Base-by-base conservation (phyloP, 1,284 basidiomycete genomes). In the Vanrija sp. region DNA sequence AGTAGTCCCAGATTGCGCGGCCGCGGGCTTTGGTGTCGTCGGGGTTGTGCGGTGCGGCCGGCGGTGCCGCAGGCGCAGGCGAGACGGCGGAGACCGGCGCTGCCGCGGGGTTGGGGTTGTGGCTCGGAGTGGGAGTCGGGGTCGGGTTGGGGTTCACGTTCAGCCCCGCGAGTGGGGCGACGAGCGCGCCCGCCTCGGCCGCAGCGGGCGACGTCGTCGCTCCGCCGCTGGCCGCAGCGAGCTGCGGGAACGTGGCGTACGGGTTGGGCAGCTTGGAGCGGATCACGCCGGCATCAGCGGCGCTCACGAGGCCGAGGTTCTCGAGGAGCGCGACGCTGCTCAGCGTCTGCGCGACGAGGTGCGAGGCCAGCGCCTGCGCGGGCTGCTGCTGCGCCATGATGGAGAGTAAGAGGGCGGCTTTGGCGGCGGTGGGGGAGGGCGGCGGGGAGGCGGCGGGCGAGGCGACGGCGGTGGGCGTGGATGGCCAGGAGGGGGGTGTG, bases 1-100 rank as follows among this genome's bases (percentile, higher is more conserved):
- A 57, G 56, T 73, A 75, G 58, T 75, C 73, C 73, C 73, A 75
- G 39, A 75, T 55, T 2, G 73, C 73, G 43, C 62, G 63, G 1
- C 68, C 73, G 26, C 65, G 63, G 8, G 47, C 47, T 8, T 49
- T 49, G 21, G 28, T 16, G 25, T 47, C 8, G 28, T 29, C 6
- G 40, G 21, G 25, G 25, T 39, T 42, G 38, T 16, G 16, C 8
- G 21, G 34, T 2, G 3, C 15, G 19, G 8, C 29, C n/a, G 40
- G 28, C 46, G 52, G 26, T 5, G 21, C 16, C 34, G 45, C 44
- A 34, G 19, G 43, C 1, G 19, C n/a, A 5, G 16, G 29, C 19
- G 9, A 46, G 3, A 28, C 28, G 28, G 28, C 28, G 28, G 28
- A 7, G 7, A 23, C 21, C 10, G 19, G 26, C 18, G 18, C 42